phyloP scores from a whole-genome alignment of 208 protist genomes.

The Trichomonas tenax region DNA sequence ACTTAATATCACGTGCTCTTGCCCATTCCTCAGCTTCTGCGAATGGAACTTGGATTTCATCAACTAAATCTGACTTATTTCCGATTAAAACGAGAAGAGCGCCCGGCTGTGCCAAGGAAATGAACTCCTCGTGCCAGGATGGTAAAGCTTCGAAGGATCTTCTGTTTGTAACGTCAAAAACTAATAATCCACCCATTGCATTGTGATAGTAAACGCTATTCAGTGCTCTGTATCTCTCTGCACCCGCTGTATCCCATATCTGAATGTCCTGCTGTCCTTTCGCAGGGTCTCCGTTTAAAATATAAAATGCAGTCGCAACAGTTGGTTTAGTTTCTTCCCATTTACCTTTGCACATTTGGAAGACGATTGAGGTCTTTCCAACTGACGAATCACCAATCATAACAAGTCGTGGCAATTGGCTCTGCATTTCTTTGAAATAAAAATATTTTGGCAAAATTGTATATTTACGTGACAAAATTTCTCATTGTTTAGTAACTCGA shows the following conservation, averaged over 20 bases:
- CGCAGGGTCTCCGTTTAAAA: not conserved
- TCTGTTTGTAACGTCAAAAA: not conserved
- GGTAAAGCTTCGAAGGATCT: not conserved
- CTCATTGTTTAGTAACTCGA: too few relatives aligned
- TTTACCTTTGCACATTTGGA: not conserved
- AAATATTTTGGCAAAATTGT: not conserved
- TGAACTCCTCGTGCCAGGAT: not conserved
- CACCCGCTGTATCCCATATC: not conserved
- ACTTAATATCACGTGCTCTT: not conserved
- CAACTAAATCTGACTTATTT: not conserved
- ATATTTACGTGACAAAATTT: too few relatives aligned
- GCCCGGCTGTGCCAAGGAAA: not conserved
- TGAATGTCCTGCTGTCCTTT: not conserved
- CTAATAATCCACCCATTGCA: not conserved
- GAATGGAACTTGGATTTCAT: not conserved
- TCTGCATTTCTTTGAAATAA: not conserved
- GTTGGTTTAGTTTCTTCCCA: not conserved
- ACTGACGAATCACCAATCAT: slow-evolving; percentile 4
- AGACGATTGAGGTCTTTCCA: not conserved
- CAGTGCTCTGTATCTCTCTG: not conserved
- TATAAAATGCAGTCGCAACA: not conserved
- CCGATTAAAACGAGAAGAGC: not conserved
- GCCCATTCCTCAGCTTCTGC: not conserved
- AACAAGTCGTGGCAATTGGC: not conserved
- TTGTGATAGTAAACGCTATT: slow-evolving; percentile 18